These are phyloP conservation scores for Furcasterigmium sp. DNA, from an alignment of 2,329 filamentous ascomycete genomes.

Conservation along the genomic window DNA sequence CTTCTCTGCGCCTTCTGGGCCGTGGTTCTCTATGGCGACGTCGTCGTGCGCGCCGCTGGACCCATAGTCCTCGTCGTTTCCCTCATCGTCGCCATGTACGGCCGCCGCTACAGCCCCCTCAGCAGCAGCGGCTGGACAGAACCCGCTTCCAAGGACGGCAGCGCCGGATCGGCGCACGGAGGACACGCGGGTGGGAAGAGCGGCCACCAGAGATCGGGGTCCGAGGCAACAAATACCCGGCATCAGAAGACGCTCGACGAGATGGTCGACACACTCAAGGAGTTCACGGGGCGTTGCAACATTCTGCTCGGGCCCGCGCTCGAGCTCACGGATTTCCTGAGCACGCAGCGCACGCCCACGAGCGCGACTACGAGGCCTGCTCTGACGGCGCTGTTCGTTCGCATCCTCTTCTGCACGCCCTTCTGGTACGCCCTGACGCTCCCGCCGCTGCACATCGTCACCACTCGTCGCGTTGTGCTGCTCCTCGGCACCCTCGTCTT, in stretches of 20 bases:
- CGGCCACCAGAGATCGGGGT: conserved; percentile 38
- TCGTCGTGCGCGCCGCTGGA: conserved; percentile 73
- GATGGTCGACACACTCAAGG: conserved; percentile 88
- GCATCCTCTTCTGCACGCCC: conserved; percentile 82
- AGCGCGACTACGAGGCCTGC: conserved; percentile 88
- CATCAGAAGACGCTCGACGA: conserved; percentile 95
- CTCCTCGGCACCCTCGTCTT: conserved; percentile 79
- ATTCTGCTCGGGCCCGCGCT: conserved; percentile 85
- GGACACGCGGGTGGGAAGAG: conserved; percentile 8
- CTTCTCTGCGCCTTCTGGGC: conserved; percentile 84
- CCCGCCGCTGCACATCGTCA: conserved; percentile 79
- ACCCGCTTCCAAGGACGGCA: conserved; percentile 26
- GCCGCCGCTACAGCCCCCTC: conserved; percentile 79
- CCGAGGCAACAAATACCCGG: conserved; percentile 60
- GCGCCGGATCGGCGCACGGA: conserved; percentile 1
- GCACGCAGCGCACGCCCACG: conserved; percentile 83
- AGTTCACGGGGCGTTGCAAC: conserved; percentile 88
- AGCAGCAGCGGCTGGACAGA: conserved; percentile 75
- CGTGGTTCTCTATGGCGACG: conserved; percentile 77
- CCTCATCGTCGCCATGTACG: conserved; percentile 90
- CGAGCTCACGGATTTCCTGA: conserved; percentile 86
- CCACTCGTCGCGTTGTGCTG: conserved; percentile 78
- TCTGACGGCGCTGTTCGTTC: conserved; percentile 81
- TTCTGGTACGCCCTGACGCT: conserved; percentile 81
- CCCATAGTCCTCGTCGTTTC: conserved; percentile 75